Evolutionary conservation across 2,329 filamentous ascomycete species (phyloP), one percentile per base, ranked within the genome.

Genomic region (Xylaria sp.): DNA sequence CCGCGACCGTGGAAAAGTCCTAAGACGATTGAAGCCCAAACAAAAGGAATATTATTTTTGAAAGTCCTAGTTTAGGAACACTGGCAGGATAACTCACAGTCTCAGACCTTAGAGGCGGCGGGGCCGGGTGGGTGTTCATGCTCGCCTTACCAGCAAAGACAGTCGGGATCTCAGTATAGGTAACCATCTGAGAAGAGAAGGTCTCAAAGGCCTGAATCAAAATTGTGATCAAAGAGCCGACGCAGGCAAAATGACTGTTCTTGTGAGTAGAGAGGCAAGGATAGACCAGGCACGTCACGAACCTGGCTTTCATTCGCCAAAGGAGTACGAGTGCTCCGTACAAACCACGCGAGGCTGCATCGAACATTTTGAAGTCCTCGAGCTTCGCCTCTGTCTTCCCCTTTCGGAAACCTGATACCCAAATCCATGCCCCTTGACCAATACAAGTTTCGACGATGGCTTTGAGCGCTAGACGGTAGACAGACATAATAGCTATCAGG

Each of bases 381-480:
- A 81, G 63, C 11, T 71, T 73, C 1, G 79, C 79, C n/a, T 74
- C 73, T 5, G 74, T 75, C 1, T 71, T 74, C 2, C 71, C 71
- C 53, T 76, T 75, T 13, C 77, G 76, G 20, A 75, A 74, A 29
- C 78, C 76, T 3, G 78, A 78, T 0, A 80, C 76, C 79, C 79
- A 81, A 6, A 81, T 78, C 79, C 79, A 81, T 7, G 79, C 79
- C 13, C 73, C 77, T 67, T 81, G 79, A 61, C 78, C 77, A 51
- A 81, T 66, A 50, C 76, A 77, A 0, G 75, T 73, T 63, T 80
- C 78, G 44, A 81, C 73, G 11, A 81, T 75, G 5, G 68, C 76
- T 39, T 74, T 76, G 55, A 81, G 75, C 17, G 77, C 75, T 2
- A 81, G 72, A 15, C 79, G 76, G 6, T 77, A 75, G n/a, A 77